Evolutionary conservation across 495 filamentous ascomycete genomes (phyloP).

Genomic region (Annulohypoxylon moriforme): DNA sequence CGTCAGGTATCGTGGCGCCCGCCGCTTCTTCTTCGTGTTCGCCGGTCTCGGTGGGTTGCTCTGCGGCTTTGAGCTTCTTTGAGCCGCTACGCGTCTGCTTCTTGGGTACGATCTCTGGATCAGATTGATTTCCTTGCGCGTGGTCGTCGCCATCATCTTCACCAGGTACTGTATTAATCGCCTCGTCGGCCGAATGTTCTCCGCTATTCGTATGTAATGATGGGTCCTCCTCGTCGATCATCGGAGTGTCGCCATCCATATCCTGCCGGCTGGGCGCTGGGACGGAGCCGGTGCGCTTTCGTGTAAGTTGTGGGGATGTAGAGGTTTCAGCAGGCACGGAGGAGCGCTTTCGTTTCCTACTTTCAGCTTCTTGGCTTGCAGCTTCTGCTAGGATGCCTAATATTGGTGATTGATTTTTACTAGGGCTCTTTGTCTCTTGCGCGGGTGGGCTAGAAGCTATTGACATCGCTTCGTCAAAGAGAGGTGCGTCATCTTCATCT

Average conservation of each 20-base stretch:
- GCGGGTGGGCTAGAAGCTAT: slow-evolving; percentile 49
- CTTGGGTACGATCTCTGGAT: slow-evolving; percentile 49
- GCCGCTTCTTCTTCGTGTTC: slow-evolving; percentile 49
- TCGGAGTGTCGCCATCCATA: slow-evolving; percentile 54
- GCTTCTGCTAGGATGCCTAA: slow-evolving; percentile 45
- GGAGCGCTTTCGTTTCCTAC: slow-evolving; percentile 63
- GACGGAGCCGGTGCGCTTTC: slow-evolving; percentile 69
- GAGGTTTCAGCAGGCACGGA: slow-evolving; percentile 57
- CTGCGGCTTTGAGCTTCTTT: slow-evolving; percentile 55
- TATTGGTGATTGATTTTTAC: slow-evolving; percentile 40
- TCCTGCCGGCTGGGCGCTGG: slow-evolving; percentile 44
- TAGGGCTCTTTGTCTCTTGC: slow-evolving; percentile 36
- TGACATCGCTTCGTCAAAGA: slow-evolving; percentile 58
- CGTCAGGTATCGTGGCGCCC: slow-evolving; percentile 48
- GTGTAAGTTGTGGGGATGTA: slow-evolving; percentile 61
- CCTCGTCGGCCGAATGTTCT: slow-evolving; percentile 57
- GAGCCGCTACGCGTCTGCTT: slow-evolving; percentile 55
- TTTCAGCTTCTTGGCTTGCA: slow-evolving; percentile 54
- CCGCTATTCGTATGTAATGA: slow-evolving; percentile 55
- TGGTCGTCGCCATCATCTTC: slow-evolving; percentile 45
- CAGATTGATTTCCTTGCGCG: slow-evolving; percentile 40
- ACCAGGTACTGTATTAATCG: slow-evolving; percentile 34
- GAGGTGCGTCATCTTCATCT: slow-evolving; percentile 53
- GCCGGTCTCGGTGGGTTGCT: slow-evolving; percentile 40
- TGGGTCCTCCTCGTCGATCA: slow-evolving; percentile 56